Percentiles rank a stretch among this genome's conserved stretches.
These are phyloP conservation scores for Phytophthora sansomeana DNA, from an alignment of 352 stramenopile species.

Conservation along the genomic window DNA sequence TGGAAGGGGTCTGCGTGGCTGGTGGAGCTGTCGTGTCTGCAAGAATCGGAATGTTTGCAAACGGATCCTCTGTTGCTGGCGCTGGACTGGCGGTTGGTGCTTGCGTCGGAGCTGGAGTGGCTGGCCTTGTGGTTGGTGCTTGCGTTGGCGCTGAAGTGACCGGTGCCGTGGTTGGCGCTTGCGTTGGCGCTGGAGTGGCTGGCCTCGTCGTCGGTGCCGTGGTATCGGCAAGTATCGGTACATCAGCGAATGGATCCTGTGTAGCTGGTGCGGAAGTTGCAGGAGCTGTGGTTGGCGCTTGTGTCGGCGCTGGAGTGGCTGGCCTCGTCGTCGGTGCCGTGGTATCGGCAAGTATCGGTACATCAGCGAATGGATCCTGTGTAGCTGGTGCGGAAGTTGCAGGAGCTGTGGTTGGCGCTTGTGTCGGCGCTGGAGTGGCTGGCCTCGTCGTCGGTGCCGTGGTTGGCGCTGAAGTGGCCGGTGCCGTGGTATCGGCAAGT, in stretches of 20 bases:
- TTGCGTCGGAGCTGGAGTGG: no score
- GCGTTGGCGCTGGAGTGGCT: not conserved
- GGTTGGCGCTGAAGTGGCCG: constrained; percentile 11
- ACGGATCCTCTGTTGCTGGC: constrained; percentile 20
- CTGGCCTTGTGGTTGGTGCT: not conserved
- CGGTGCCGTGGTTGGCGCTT: not conserved
- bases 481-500: not conserved
- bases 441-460: not conserved
- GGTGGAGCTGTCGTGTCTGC: constrained; percentile 12
- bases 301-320: constrained; percentile 1
- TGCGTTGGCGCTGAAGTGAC: constrained; percentile 6
- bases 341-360: not conserved
- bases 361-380: not conserved
- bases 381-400: constrained; percentile 6
- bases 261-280: constrained; percentile 6
- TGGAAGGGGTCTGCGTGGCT: constrained; percentile 4
- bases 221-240: not conserved
- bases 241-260: not conserved
- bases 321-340: not conserved
- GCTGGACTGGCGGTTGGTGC: constrained; percentile 7
- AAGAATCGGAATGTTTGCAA: constrained; percentile 21
- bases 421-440: not conserved
- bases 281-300: constrained; percentile 7
- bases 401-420: constrained; percentile 6
- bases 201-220: not conserved